Conservation (phyloP, 345 rosid genomes). For the Hypericum perforatum region DNA sequence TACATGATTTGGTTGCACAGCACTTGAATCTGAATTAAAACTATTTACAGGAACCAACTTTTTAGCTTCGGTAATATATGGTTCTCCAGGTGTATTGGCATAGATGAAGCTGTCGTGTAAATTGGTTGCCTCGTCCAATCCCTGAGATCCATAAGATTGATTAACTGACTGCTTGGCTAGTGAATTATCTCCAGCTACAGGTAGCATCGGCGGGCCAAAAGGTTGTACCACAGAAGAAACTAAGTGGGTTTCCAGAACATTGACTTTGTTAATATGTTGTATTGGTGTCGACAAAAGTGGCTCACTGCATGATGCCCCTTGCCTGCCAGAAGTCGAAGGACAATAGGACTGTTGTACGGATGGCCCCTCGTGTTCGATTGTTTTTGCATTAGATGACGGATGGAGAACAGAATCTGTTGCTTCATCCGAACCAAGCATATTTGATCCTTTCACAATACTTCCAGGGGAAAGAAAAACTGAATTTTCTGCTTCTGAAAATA, state of each 20-base stretch:
- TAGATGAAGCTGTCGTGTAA: conserved; percentile 36
- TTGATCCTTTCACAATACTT: conserved; percentile 29
- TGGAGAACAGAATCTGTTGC: conserved; percentile 25
- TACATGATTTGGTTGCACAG: conserved; percentile 25
- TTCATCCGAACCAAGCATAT: conserved; percentile 28
- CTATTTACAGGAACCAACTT: conserved; percentile 55
- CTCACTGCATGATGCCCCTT: too few species aligned
- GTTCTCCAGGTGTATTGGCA: conserved; percentile 26
- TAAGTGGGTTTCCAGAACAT: too few species aligned
- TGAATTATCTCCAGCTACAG: conserved; percentile 26
- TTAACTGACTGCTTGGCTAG: conserved; percentile 26
- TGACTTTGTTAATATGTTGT: too few species aligned
- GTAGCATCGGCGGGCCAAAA: not conserved
- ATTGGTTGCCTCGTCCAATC: conserved; percentile 28
- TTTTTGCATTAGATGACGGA: conserved; percentile 29
- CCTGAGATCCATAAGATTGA: conserved; percentile 37
- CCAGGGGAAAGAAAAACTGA: conserved; percentile 32
- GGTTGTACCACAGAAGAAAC: too few species aligned
- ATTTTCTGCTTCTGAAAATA: conserved; percentile 51
- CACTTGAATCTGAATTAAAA: conserved; percentile 39
- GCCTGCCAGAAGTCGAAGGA: conserved; percentile 30
- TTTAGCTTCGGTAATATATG: conserved; percentile 27
- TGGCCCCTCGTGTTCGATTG: conserved; percentile 29
- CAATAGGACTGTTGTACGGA: conserved; percentile 29
- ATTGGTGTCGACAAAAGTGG: too few species aligned